Base-by-base conservation (phyloP, 192 early-diverging fungal species). In the Backusella sp. region DNA sequence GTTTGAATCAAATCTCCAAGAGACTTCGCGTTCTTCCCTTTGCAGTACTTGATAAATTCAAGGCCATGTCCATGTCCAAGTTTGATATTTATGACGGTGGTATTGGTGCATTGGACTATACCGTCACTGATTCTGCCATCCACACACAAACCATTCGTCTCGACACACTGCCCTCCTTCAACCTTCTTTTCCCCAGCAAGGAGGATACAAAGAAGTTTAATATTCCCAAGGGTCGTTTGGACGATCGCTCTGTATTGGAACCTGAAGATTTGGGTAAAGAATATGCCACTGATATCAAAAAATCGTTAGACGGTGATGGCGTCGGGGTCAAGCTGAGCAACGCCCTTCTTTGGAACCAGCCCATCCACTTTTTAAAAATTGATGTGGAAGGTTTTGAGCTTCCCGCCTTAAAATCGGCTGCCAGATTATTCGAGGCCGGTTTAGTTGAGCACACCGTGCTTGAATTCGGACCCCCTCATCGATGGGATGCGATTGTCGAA, bases 381-480 rank as follows among this genome's bases (percentile, higher is more conserved):
- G 80, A 82, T 67, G 80, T 82, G 17, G 80, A 82, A 68, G 80
- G 80, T 3, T 82, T 82, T 56, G 80, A 82, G 41, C 46, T 82
- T n/a, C 72, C 37, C 23, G 76, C 80, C 17, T 53, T 82, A 4
- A 68, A 78, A 32, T 78, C 76, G 8, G 80, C 80, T 11, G 49
- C 66, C 35, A 39, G 35, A n/a, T 68, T 82, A 8, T 82, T 72
- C 59, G 80, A 82, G 34, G 34, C 56, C 3, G 52, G 66, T 6
- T 46, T 82, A 2, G 77, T 82, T 9, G 76, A 82, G 19, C 62
- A 82, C 52, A 71, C 72, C 26, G 73, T 82, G 3, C 80, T 82
- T 75, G 80, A 82, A 69, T 82, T 82, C 23, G 80, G 80, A 35
- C 73, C 76, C 49, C 80, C 80, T 23, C 62, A 74, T 56, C 76